Evolutionary conservation across 345 rosid genomes (phyloP).

Genomic region (Ceriops zippeliana): DNA sequence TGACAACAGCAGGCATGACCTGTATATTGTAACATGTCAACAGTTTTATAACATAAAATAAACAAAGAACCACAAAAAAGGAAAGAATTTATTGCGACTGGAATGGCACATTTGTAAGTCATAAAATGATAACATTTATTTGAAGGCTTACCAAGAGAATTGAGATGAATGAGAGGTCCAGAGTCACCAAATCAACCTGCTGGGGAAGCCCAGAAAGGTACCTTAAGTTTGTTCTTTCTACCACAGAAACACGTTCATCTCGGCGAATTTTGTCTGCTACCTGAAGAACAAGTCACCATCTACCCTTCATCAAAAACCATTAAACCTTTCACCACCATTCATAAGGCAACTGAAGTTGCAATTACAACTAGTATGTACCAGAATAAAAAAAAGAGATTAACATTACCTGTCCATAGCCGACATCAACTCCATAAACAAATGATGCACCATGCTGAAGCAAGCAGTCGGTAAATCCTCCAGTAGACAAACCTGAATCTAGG

Average conservation of each 20-base stretch:
- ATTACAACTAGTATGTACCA: background rate
- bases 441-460: slow-evolving; percentile 92
- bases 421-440: slow-evolving; percentile 93
- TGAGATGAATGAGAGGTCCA: slow-evolving; percentile 95
- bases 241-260: slow-evolving; percentile 65
- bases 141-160: slow-evolving; percentile 61
- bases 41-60: too few relatives aligned
- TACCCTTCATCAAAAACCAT: slow-evolving; percentile 7
- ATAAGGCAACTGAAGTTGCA: background rate
- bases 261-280: slow-evolving; percentile 87
- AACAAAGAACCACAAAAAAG: too few relatives aligned
- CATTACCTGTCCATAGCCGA: slow-evolving; percentile 88
- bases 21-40: slow-evolving; percentile 16
- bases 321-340: slow-evolving; percentile 2
- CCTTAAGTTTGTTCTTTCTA: slow-evolving; percentile 85
- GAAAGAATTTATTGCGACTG: too few relatives aligned
- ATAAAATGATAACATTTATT: background rate
- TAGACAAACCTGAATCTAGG: slow-evolving; percentile 92
- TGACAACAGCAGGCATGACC: slow-evolving; percentile 92
- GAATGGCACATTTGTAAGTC: background rate
- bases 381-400: background rate
- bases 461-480: slow-evolving; percentile 95
- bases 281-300: slow-evolving; percentile 32
- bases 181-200: slow-evolving; percentile 84
- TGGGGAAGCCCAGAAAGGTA: slow-evolving; percentile 80